Evolutionary conservation across 2,329 filamentous ascomycete genomes (phyloP).

Genomic region (Lachnellula arida): DNA sequence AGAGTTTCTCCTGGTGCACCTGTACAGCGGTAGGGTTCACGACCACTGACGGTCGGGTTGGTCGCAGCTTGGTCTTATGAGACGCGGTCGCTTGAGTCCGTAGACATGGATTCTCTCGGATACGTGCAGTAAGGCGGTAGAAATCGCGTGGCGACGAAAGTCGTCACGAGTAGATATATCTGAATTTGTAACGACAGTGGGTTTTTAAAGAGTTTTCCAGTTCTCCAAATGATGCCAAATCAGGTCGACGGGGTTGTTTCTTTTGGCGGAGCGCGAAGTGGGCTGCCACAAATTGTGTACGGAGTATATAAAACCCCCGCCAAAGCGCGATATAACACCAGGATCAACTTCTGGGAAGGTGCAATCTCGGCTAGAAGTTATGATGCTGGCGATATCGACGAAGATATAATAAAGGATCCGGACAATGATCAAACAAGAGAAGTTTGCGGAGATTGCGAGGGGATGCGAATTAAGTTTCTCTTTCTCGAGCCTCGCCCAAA

Average conservation of each 20-base stretch:
- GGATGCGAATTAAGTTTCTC: slow-evolving; percentile 1
- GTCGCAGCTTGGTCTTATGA: slow-evolving; percentile 20
- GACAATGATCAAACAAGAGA: slow-evolving; percentile 6
- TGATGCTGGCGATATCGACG: not conserved
- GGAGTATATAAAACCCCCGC: slow-evolving; percentile 14
- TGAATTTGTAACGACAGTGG: slow-evolving; percentile 6
- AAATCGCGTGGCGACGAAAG: slow-evolving; percentile 15
- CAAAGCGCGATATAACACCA: slow-evolving; percentile 3
- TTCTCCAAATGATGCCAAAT: slow-evolving; percentile 3
- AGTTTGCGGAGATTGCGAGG: not conserved
- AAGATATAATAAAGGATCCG: not conserved
- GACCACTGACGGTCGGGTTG: slow-evolving; percentile 10
- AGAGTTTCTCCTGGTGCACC: slow-evolving; percentile 3
- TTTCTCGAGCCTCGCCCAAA: not conserved
- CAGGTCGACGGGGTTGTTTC: slow-evolving; percentile 10
- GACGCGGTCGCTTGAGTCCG: slow-evolving; percentile 23
- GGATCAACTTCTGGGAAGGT: not conserved
- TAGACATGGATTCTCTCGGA: slow-evolving; percentile 24
- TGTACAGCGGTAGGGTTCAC: slow-evolving; percentile 9
- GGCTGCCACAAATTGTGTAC: slow-evolving; percentile 15
- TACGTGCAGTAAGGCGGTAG: slow-evolving; percentile 19
- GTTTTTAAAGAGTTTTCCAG: slow-evolving; percentile 3
- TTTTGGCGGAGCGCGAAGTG: slow-evolving; percentile 6
- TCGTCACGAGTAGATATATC: slow-evolving; percentile 4
- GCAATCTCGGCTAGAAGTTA: slow-evolving; percentile 1